phyloP scores from a whole-genome alignment of 495 filamentous ascomycete genomes.

The Penicillium dipodomyicola region DNA sequence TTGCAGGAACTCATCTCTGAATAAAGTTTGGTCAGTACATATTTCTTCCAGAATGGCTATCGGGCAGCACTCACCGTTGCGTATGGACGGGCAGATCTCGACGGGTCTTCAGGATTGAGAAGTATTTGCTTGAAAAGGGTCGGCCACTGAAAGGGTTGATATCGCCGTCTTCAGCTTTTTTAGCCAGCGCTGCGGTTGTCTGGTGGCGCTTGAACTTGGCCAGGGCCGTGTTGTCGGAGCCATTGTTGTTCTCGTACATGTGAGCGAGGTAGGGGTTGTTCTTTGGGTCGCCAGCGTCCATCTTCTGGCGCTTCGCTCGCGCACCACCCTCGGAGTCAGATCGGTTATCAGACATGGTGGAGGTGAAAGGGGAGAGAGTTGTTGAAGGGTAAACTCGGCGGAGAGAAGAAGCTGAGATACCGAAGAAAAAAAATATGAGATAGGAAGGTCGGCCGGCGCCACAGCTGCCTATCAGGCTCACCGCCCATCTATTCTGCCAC shows the following conservation, averaged over 20 bases:
- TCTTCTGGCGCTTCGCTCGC: conserved; percentile 51
- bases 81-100: conserved; percentile 85
- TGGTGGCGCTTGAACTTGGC: conserved; percentile 70
- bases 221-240: conserved; percentile 49
- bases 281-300: conserved; percentile 52
- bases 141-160: conserved; percentile 79
- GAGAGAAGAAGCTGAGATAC: conserved; percentile 12
- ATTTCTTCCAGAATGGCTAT: background rate
- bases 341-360: conserved; percentile 44
- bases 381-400: conserved; percentile 12
- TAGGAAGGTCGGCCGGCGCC: conserved; percentile 38
- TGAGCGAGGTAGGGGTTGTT: conserved; percentile 90
- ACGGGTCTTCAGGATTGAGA: conserved; percentile 78
- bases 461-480: conserved; percentile 33
- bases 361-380: conserved; percentile 21
- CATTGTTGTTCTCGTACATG: conserved; percentile 62
- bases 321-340: conserved; percentile 42
- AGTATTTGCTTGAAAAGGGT: conserved; percentile 77
- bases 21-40: conserved; percentile 11
- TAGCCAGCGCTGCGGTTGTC: conserved; percentile 74
- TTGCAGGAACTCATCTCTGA: conserved; percentile 85
- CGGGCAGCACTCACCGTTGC: conserved; percentile 62
- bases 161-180: conserved; percentile 74
- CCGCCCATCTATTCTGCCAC: conserved; percentile 37
- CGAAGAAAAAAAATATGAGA: conserved; percentile 33